phyloP scores from a whole-genome alignment of 257 asterid genomes.

The Primulina eburnea region DNA sequence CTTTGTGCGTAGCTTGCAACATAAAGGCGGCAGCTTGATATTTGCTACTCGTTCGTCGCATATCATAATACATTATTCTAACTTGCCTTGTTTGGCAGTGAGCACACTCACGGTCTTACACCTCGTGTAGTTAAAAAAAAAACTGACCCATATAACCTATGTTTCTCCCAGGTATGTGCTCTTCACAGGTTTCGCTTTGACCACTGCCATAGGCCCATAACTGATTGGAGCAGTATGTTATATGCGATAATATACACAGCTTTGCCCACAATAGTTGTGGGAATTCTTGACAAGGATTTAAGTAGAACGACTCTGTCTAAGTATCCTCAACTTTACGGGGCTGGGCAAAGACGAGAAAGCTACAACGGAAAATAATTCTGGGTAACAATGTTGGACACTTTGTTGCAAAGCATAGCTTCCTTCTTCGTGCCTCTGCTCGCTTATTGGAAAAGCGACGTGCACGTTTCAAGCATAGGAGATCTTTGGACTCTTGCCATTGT shows the following conservation, averaged over 20 bases:
- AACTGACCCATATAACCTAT: not conserved
- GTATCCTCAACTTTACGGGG: conserved; percentile 81
- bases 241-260: conserved; percentile 83
- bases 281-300: conserved; percentile 83
- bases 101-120: not conserved
- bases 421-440: conserved; percentile 73
- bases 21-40: not conserved
- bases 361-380: conserved; percentile 70
- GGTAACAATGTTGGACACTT: conserved; percentile 70
- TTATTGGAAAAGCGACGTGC: conserved; percentile 66
- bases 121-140: not conserved
- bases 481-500: conserved; percentile 90
- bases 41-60: not conserved
- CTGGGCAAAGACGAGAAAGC: conserved; percentile 85
- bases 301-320: conserved; percentile 65
- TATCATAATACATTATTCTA: not conserved
- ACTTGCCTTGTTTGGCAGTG: not conserved
- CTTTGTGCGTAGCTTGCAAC: not conserved
- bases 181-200: conserved; percentile 73
- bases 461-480: conserved; percentile 83
- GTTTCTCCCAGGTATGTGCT: conserved; percentile 65
- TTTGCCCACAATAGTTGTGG: conserved; percentile 78
- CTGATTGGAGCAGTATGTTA: conserved; percentile 96
- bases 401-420: conserved; percentile 85
- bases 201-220: conserved; percentile 87